Conservation (phyloP, 306 rosid genomes). For the Begonia masoniana region DNA sequence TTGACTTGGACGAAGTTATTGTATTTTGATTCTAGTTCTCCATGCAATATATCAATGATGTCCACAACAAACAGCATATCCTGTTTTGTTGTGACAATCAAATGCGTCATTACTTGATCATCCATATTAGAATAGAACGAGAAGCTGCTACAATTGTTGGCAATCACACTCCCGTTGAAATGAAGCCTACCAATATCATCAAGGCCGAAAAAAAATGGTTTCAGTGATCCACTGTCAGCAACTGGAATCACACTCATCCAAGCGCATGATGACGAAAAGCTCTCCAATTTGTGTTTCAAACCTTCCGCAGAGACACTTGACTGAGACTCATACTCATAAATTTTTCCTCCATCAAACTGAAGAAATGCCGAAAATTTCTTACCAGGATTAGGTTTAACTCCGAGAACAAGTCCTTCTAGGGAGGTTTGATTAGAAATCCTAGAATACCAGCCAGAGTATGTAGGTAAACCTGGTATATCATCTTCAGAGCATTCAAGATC, state of each 20-base stretch:
- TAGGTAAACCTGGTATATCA: constrained; percentile 46
- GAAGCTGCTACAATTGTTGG: constrained; percentile 82
- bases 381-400: constrained; percentile 49
- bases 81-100: constrained; percentile 66
- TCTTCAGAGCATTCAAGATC: constrained; percentile 65
- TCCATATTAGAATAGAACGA: constrained; percentile 77
- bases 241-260: constrained; percentile 63
- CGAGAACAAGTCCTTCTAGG: constrained; percentile 47
- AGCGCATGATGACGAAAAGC: constrained; percentile 61
- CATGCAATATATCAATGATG: constrained; percentile 41
- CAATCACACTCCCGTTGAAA: constrained; percentile 42
- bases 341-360: constrained; percentile 62
- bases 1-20: constrained; percentile 32
- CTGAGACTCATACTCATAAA: constrained; percentile 42
- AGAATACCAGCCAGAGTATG: constrained; percentile 83
- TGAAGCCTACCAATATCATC: constrained; percentile 81
- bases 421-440: constrained; percentile 32
- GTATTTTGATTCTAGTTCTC: constrained; percentile 42
- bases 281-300: constrained; percentile 36
- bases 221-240: constrained; percentile 30
- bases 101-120: constrained; percentile 61
- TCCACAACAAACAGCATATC: constrained; percentile 79
- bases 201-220: constrained; percentile 58
- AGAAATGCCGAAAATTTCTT: constrained; percentile 44
- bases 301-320: constrained; percentile 31